Conservation (phyloP, 352 stramenopile genomes). For the Phytophthora colocasiae region DNA sequence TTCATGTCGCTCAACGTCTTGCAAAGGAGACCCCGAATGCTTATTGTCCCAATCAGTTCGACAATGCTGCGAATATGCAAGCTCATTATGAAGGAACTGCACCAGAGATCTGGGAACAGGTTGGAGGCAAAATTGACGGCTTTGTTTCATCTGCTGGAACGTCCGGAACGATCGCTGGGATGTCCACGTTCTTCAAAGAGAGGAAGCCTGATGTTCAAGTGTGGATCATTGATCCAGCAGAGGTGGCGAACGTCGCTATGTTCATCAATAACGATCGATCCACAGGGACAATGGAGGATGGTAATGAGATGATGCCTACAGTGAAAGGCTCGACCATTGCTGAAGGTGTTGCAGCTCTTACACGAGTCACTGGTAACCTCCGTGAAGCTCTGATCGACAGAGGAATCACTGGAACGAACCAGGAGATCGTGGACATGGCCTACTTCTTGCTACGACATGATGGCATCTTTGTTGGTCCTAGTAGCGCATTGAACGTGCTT, state of each 20-base stretch:
- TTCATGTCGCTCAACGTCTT: slow-evolving; percentile 71
- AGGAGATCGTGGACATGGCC: slow-evolving; percentile 95
- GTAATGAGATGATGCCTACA: slow-evolving; percentile 86
- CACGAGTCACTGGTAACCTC: slow-evolving; percentile 93
- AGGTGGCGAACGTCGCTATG: slow-evolving; percentile 81
- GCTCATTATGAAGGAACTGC: slow-evolving; percentile 84
- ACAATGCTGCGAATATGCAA: slow-evolving; percentile 77
- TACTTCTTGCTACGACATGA: slow-evolving; percentile 90
- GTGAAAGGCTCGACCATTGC: slow-evolving; percentile 90
- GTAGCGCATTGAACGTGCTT: slow-evolving; percentile 73
- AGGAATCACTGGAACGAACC: slow-evolving; percentile 90
- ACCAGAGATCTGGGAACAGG: slow-evolving; percentile 91
- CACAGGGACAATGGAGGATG: slow-evolving; percentile 78
- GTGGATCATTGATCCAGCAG: slow-evolving; percentile 83
- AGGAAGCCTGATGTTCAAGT: slow-evolving; percentile 54
- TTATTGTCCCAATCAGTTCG: slow-evolving; percentile 79
- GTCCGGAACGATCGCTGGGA: slow-evolving; percentile 92
- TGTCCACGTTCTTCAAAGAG: slow-evolving; percentile 94
- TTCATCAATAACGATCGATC: slow-evolving; percentile 70
- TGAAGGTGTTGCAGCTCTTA: slow-evolving; percentile 92
- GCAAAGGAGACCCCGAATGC: slow-evolving; percentile 41
- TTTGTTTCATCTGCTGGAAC: slow-evolving; percentile 90
- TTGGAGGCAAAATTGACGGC: slow-evolving; percentile 88
- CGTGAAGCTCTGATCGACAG: slow-evolving; percentile 89
- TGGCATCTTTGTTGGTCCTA: slow-evolving; percentile 92